Conservation (phyloP, 2,329 filamentous ascomycete genomes). For the Aspergillus quadrilineatus region DNA sequence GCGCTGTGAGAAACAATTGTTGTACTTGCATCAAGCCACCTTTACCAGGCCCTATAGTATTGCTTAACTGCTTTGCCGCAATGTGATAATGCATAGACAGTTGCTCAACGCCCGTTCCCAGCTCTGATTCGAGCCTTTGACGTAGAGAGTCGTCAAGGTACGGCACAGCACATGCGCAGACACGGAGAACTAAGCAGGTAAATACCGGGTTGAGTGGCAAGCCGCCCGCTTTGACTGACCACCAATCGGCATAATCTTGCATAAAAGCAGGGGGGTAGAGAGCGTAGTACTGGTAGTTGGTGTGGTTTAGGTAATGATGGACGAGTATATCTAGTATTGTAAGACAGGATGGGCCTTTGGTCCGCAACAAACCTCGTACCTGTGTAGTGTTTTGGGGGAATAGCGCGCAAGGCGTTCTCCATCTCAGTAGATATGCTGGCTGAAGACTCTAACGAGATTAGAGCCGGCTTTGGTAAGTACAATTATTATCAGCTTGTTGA, state of each 20-base stretch:
- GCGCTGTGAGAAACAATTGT: constrained; percentile 50
- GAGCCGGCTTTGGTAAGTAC: constrained; percentile 4
- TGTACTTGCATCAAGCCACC: constrained; percentile 50
- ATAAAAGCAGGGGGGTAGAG: constrained; percentile 49
- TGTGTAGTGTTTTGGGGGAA: constrained; percentile 42
- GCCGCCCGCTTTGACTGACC: constrained; percentile 38
- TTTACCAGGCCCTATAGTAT: constrained; percentile 44
- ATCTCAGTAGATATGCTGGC: constrained; percentile 31
- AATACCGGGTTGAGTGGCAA: constrained; percentile 43
- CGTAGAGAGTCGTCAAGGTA: constrained; percentile 40
- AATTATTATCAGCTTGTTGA: neutral
- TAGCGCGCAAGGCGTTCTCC: constrained; percentile 29
- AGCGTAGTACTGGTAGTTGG: constrained; percentile 49
- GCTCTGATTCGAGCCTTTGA: constrained; percentile 46
- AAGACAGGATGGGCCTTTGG: no score
- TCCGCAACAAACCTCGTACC: constrained; percentile 22
- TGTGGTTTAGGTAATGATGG: constrained; percentile 47
- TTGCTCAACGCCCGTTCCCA: constrained; percentile 40
- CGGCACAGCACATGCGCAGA: constrained; percentile 49
- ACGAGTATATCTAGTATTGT: constrained; percentile 44
- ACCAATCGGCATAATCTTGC: constrained; percentile 49
- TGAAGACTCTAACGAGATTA: neutral
- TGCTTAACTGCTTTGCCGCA: constrained; percentile 46
- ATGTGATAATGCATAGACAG: constrained; percentile 45
- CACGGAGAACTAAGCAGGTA: constrained; percentile 49